Evolutionary conservation across 2,329 filamentous ascomycete species (phyloP).

Genomic region (Cadophora gregata): DNA sequence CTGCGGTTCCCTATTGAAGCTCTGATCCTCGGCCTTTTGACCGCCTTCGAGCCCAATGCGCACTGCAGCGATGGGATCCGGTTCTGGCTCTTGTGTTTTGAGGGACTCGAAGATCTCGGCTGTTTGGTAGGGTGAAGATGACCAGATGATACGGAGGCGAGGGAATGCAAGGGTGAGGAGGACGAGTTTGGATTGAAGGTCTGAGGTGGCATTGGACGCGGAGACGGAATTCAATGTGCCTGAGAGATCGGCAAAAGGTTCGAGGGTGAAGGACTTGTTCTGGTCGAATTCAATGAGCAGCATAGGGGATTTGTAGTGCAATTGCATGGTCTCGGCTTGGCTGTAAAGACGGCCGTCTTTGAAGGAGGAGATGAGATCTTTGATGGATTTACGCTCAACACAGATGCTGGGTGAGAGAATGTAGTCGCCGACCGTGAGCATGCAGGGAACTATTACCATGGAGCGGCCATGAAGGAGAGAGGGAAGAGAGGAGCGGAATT

Average conservation of each 20-base stretch:
- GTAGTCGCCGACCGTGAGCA: conserved; percentile 96
- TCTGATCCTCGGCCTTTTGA: conserved; percentile 67
- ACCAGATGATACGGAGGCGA: conserved; percentile 90
- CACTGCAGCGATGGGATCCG: conserved; percentile 87
- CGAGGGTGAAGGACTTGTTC: conserved; percentile 95
- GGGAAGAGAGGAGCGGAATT: conserved; percentile 91
- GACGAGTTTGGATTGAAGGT: conserved; percentile 90
- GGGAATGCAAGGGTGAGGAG: conserved; percentile 93
- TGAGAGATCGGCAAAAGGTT: conserved; percentile 73
- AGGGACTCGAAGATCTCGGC: conserved; percentile 95
- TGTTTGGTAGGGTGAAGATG: conserved; percentile 89
- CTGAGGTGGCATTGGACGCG: conserved; percentile 65
- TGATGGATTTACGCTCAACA: conserved; percentile 91
- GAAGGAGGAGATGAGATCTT: conserved; percentile 90
- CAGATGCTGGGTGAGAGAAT: conserved; percentile 90
- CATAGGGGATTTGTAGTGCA: conserved; percentile 88
- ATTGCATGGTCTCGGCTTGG: conserved; percentile 92
- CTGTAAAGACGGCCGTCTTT: conserved; percentile 89
- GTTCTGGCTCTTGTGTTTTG: conserved; percentile 88
- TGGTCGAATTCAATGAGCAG: conserved; percentile 97
- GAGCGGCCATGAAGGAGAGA: conserved; percentile 88
- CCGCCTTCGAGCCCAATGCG: conserved; percentile 76
- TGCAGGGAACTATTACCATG: conserved; percentile 90
- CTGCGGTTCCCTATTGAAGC: conserved; percentile 83
- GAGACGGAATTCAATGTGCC: conserved; percentile 68